Evolutionary conservation across 768 basidiomycete species (phyloP).

Genomic region (Suillus occidentalis): DNA sequence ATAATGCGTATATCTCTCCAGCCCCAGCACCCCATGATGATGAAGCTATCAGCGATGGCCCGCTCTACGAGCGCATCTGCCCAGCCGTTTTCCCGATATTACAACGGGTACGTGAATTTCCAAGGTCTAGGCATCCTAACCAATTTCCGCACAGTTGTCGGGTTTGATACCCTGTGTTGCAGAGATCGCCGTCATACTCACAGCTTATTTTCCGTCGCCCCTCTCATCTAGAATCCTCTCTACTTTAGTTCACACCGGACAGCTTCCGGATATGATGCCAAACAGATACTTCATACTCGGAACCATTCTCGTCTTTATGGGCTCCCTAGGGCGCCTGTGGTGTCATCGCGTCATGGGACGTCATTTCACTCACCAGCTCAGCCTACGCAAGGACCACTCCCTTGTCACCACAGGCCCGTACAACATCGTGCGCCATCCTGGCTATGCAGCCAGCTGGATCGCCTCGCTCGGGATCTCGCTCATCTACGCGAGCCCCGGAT

Average conservation of each 20-base stretch:
- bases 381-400: conserved; percentile 28
- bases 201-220: conserved; percentile 16
- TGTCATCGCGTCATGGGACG: conserved; percentile 34
- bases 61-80: conserved; percentile 25
- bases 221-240: conserved; percentile 24
- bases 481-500: conserved; percentile 31
- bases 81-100: conserved; percentile 21
- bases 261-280: conserved; percentile 20
- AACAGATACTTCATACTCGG: conserved; percentile 32
- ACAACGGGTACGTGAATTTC: conserved; percentile 21
- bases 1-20: conserved; percentile 25
- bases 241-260: conserved; percentile 17
- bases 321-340: conserved; percentile 36
- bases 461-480: conserved; percentile 31
- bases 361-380: conserved; percentile 37
- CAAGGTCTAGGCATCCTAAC: conserved; percentile 6
- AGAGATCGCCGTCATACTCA: conserved; percentile 23
- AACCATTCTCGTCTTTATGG: conserved; percentile 25
- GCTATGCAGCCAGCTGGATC: conserved; percentile 30
- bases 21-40: conserved; percentile 19
- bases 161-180: conserved; percentile 31
- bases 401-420: conserved; percentile 38
- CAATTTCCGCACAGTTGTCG: conserved; percentile 17
- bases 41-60: conserved; percentile 18
- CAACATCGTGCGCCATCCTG: conserved; percentile 35